A percentile compares a stretch with the other conserved stretches of the same genome.
These are phyloP conservation scores for Wickerhamiella nectarea DNA, from an alignment of 805 yeast species.

Conservation along the genomic window DNA sequence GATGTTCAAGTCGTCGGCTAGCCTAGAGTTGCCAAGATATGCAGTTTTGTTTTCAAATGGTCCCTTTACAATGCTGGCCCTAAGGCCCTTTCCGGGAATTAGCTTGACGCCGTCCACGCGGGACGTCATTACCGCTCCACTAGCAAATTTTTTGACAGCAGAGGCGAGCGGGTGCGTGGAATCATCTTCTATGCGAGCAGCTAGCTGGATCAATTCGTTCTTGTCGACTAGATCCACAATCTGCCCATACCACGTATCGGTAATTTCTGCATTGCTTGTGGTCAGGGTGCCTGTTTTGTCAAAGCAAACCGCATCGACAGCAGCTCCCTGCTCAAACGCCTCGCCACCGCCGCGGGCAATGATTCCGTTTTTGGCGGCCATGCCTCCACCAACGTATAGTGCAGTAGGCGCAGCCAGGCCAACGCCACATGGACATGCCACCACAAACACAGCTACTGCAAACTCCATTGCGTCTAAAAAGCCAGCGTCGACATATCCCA, in stretches of 20 bases:
- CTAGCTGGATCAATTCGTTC: constrained; percentile 38
- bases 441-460: constrained; percentile 65
- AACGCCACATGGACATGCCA: constrained; percentile 78
- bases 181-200: constrained; percentile 35
- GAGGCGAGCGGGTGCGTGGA: constrained; percentile 59
- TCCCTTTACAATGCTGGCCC: constrained; percentile 13
- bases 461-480: constrained; percentile 38
- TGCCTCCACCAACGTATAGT: constrained; percentile 61
- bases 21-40: constrained; percentile 45
- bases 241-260: constrained; percentile 34
- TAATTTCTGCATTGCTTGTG: constrained; percentile 68
- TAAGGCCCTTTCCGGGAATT: constrained; percentile 18
- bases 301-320: constrained; percentile 90
- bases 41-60: constrained; percentile 13
- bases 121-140: constrained; percentile 3
- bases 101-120: constrained; percentile 14
- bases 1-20: constrained; percentile 38
- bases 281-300: constrained; percentile 98
- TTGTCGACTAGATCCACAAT: constrained; percentile 87
- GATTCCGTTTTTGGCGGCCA: constrained; percentile 66
- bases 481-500: constrained; percentile 39
- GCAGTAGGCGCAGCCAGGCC: constrained; percentile 82
- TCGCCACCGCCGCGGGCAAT: constrained; percentile 71
- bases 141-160: constrained; percentile 37
- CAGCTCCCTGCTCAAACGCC: constrained; percentile 66